Conservation (phyloP, 2,329 filamentous ascomycete genomes). For the Sclerotinia minor region DNA sequence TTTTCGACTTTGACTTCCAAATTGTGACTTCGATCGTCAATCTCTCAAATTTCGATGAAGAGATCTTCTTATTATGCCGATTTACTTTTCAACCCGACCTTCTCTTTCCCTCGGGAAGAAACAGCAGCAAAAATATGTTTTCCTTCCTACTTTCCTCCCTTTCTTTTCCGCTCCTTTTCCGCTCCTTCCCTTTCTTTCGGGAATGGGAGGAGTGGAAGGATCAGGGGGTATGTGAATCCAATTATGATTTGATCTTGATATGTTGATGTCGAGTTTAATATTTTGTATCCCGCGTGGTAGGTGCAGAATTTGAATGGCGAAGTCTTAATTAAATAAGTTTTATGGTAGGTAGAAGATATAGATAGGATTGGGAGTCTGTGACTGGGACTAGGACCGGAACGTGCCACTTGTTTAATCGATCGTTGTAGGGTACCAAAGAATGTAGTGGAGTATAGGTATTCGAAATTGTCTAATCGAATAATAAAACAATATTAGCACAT, state of each 20-base stretch:
- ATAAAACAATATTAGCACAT: slow-evolving; percentile 18
- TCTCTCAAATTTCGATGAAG: neutral
- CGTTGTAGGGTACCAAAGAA: slow-evolving; percentile 2
- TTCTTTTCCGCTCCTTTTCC: neutral
- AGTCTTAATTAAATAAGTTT: neutral
- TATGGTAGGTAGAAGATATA: neutral
- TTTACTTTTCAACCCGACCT: neutral
- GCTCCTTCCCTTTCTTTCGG: neutral
- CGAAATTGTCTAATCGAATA: slow-evolving; percentile 10
- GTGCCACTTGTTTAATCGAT: slow-evolving; percentile 20
- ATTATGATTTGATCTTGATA: neutral
- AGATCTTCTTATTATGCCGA: neutral
- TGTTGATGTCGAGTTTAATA: neutral
- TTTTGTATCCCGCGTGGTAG: neutral
- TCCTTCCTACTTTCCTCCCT: neutral
- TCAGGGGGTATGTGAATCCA: neutral
- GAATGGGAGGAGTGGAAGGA: slow-evolving; percentile 8
- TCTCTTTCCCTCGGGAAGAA: neutral
- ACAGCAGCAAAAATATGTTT: neutral
- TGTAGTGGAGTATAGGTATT: slow-evolving; percentile 15
- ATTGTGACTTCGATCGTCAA: neutral
- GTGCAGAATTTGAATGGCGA: slow-evolving; percentile 6
- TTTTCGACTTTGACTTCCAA: neutral
- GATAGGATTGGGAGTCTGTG: neutral
- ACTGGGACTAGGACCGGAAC: neutral